phyloP scores from a whole-genome alignment of 768 basidiomycete species.

The Xanthoconium purpureum region DNA sequence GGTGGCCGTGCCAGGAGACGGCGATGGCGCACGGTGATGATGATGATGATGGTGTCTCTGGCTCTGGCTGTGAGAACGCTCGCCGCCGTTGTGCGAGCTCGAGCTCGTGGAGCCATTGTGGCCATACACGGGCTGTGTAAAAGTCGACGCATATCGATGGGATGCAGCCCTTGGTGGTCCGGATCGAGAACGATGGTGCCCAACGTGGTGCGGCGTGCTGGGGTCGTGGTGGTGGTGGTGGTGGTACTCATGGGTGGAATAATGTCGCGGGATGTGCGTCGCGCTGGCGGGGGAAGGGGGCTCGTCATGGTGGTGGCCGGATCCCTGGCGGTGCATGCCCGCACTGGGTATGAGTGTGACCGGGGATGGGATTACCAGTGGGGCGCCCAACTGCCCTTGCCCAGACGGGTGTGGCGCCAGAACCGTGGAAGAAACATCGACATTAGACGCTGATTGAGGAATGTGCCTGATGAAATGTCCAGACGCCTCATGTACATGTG shows the following conservation, averaged over 20 bases:
- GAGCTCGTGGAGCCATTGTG: constrained; percentile 23
- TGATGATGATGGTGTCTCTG: constrained; percentile 5
- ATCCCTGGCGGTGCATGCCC: constrained; percentile 19
- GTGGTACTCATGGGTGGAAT: not conserved
- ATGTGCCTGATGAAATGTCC: constrained; percentile 14
- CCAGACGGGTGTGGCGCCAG: constrained; percentile 16
- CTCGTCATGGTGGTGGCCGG: constrained; percentile 4
- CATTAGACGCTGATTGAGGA: constrained; percentile 19
- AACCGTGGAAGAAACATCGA: constrained; percentile 9
- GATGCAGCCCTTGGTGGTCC: constrained; percentile 32
- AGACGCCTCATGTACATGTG: constrained; percentile 17
- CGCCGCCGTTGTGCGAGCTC: constrained; percentile 19
- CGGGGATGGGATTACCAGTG: constrained; percentile 1
- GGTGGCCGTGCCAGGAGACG: constrained; percentile 6
- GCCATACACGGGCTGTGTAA: constrained; percentile 24
- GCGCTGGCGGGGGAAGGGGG: not conserved
- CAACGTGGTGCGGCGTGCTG: constrained; percentile 16
- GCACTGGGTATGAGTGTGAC: not conserved
- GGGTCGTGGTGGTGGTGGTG: constrained; percentile 1
- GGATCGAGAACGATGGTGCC: constrained; percentile 24
- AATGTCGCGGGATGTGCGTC: constrained; percentile 12
- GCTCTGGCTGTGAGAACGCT: constrained; percentile 8
- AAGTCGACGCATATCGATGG: constrained; percentile 28
- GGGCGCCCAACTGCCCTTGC: not conserved
- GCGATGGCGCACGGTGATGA: not conserved